Evolutionary conservation across 495 filamentous ascomycete species (phyloP).

Genomic region (Astrothelium subdiscretum): DNA sequence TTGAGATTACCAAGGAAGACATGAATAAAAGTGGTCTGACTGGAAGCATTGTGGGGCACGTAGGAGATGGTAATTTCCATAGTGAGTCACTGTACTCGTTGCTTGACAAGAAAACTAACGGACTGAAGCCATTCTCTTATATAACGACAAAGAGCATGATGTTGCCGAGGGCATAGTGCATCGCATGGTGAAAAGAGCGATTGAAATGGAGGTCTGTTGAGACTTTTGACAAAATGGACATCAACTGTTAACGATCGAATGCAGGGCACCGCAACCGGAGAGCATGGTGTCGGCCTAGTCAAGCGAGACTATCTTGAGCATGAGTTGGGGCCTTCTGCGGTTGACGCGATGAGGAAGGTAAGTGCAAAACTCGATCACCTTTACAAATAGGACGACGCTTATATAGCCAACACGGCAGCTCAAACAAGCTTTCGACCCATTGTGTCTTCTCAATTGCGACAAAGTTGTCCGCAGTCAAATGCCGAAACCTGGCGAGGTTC

Average conservation of each 20-base stretch:
- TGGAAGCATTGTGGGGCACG: slow-evolving; percentile 68
- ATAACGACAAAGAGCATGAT: slow-evolving; percentile 52
- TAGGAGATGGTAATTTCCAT: slow-evolving; percentile 79
- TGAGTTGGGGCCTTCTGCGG: slow-evolving; percentile 59
- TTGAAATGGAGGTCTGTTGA: slow-evolving; percentile 50
- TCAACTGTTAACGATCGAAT: slow-evolving; percentile 25
- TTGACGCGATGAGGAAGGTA: slow-evolving; percentile 71
- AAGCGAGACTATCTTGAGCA: slow-evolving; percentile 71
- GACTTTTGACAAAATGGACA: neutral
- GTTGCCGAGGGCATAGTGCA: slow-evolving; percentile 62
- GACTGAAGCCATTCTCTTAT: slow-evolving; percentile 50
- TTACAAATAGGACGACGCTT: neutral
- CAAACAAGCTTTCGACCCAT: slow-evolving; percentile 64
- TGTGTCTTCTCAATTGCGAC: slow-evolving; percentile 69
- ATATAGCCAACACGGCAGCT: slow-evolving; percentile 31
- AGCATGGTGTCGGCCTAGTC: slow-evolving; percentile 71
- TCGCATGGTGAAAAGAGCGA: slow-evolving; percentile 71
- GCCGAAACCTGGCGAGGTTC: slow-evolving; percentile 27
- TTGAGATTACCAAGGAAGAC: slow-evolving; percentile 67
- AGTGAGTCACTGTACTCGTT: slow-evolving; percentile 30
- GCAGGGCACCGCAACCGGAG: slow-evolving; percentile 75
- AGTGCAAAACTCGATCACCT: slow-evolving; percentile 16
- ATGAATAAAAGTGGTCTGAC: slow-evolving; percentile 53
- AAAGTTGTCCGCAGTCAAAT: slow-evolving; percentile 52
- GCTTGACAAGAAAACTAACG: neutral